Evolutionary conservation across 1,284 basidiomycete species (phyloP).

Genomic region (Leccinum olivaceoglutinosum): DNA sequence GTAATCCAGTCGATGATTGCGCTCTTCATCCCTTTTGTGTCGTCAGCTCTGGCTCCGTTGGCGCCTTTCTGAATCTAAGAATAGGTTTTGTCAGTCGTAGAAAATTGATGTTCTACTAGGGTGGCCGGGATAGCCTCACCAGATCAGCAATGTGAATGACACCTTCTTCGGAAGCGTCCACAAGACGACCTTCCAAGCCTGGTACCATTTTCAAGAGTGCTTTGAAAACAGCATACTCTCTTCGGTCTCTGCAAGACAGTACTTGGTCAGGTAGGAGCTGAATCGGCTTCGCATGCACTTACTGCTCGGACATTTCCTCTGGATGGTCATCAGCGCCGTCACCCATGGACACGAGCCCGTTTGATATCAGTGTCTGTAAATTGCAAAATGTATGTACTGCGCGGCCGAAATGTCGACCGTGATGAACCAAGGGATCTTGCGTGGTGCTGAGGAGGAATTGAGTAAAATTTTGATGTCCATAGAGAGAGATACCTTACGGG

Average conservation of each 20-base stretch:
- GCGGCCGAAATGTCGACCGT: background rate
- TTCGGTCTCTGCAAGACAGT: background rate
- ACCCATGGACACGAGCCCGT: background rate
- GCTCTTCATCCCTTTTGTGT: background rate
- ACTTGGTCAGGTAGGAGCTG: no score
- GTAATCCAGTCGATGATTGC: background rate
- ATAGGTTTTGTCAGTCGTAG: no score
- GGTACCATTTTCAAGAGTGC: background rate
- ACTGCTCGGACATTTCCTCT: background rate
- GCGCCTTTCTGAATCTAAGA: background rate
- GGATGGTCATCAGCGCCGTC: background rate
- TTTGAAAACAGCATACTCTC: constrained; percentile 1
- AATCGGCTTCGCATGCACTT: background rate
- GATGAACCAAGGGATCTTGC: background rate
- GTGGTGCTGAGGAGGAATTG: background rate
- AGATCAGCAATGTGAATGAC: background rate
- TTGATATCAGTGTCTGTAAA: background rate
- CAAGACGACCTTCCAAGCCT: background rate
- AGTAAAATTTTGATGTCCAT: background rate
- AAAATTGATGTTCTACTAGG: no score
- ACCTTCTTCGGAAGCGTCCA: background rate
- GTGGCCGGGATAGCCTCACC: background rate
- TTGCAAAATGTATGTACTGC: background rate
- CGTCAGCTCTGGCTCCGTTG: background rate
- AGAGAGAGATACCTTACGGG: background rate